Evolutionary conservation across 345 rosid genomes (phyloP).

Genomic region (Acer campestre): DNA sequence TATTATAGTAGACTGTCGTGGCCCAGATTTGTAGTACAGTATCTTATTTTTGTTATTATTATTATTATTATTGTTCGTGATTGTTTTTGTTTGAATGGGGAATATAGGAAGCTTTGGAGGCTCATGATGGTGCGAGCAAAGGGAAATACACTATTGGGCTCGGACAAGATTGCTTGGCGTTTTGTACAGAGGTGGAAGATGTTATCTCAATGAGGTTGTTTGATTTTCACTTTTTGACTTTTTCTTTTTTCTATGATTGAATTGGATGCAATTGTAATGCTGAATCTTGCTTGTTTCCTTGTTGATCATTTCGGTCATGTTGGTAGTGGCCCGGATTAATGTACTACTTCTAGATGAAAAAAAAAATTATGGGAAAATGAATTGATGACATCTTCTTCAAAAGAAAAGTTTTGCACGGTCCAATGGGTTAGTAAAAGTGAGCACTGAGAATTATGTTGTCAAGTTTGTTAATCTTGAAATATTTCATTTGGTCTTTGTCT

Average conservation of each 20-base stretch:
- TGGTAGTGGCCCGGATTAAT: neutral
- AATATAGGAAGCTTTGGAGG: slow-evolving; percentile 81
- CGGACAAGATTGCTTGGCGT: slow-evolving; percentile 95
- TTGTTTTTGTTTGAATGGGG: neutral
- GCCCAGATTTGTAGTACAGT: too few relatives aligned
- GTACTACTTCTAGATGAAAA: neutral
- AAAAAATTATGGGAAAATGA: too few relatives aligned
- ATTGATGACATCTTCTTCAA: neutral
- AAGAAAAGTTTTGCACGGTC: neutral
- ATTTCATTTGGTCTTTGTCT: neutral
- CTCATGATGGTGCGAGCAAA: slow-evolving; percentile 90
- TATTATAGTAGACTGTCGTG: too few relatives aligned
- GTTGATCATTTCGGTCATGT: neutral
- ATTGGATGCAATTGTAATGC: too few relatives aligned
- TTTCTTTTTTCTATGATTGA: neutral
- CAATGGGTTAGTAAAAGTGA: neutral
- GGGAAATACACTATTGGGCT: slow-evolving; percentile 97
- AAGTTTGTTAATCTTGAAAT: neutral
- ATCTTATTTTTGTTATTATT: too few relatives aligned
- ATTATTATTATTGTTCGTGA: too few relatives aligned
- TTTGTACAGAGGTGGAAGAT: slow-evolving; percentile 98
- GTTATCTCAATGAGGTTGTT: slow-evolving; percentile 94
- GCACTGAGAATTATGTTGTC: neutral
- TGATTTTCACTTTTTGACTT: neutral
- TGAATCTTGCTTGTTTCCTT: neutral